These are phyloP conservation scores for Anisogramma anomala DNA, from an alignment of 2,329 filamentous ascomycete genomes.

Conservation along the genomic window DNA sequence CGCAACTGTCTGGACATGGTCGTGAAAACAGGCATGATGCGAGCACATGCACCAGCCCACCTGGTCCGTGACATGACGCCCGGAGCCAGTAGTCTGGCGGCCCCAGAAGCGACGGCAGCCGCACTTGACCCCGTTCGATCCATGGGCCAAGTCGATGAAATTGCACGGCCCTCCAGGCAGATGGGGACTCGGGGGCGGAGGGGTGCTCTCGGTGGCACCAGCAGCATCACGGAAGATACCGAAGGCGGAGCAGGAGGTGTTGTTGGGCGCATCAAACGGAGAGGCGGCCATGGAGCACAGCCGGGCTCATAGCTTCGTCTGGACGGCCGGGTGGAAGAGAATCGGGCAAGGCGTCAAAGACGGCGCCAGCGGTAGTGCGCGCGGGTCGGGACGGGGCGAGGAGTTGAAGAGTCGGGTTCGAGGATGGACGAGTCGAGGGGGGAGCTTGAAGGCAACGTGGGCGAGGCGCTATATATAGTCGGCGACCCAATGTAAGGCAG, in stretches of 20 bases:
- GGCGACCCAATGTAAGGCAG: constrained; percentile 24
- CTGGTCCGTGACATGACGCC: constrained; percentile 28
- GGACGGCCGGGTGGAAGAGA: constrained; percentile 14
- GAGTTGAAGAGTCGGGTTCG: constrained; percentile 5
- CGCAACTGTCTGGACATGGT: constrained; percentile 29
- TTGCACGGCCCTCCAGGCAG: constrained; percentile 46
- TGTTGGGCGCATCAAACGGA: constrained; percentile 30
- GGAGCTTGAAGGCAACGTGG: background rate
- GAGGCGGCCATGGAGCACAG: constrained; percentile 40
- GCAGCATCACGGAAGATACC: constrained; percentile 42
- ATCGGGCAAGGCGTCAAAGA: constrained; percentile 12
- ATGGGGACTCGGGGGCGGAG: constrained; percentile 16
- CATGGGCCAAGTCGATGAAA: constrained; percentile 42
- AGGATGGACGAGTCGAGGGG: constrained; percentile 15
- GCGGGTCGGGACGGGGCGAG: constrained; percentile 1
- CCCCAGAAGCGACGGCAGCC: constrained; percentile 53
- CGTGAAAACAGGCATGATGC: constrained; percentile 51
- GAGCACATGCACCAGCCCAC: constrained; percentile 49
- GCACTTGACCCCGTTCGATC: constrained; percentile 41
- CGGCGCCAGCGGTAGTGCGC: constrained; percentile 1
- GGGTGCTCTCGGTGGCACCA: constrained; percentile 8
- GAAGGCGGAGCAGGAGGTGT: constrained; percentile 35
- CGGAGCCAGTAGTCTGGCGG: constrained; percentile 26
- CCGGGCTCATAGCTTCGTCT: constrained; percentile 23
- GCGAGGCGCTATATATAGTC: constrained; percentile 8